Conservation (phyloP, 1,284 basidiomycete genomes). For the Trichosporon faecale region DNA sequence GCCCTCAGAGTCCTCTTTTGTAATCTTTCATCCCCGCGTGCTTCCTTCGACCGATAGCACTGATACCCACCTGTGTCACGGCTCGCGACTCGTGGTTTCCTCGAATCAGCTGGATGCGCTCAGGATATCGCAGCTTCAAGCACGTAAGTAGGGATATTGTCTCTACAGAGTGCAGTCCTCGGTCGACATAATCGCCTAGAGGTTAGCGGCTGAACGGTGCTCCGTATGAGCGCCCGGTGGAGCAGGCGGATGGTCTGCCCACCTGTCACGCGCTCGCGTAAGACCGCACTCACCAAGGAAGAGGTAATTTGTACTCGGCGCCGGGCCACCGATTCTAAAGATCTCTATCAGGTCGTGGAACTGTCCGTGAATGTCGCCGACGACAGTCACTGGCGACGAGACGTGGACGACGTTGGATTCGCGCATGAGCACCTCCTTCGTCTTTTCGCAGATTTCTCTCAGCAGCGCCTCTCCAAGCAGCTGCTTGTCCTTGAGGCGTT, state of each 20-base stretch:
- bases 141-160: slow-evolving; percentile 97
- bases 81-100: slow-evolving; percentile 98
- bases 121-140: slow-evolving; percentile 93
- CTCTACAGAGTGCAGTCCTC: slow-evolving; percentile 95
- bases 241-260: background rate
- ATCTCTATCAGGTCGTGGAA: slow-evolving; percentile 99
- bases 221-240: slow-evolving; percentile 10
- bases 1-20: slow-evolving; percentile 50
- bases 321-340: slow-evolving; percentile 95
- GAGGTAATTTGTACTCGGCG: slow-evolving; percentile 94
- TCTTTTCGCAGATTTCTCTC: slow-evolving; percentile 96
- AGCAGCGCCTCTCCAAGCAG: slow-evolving; percentile 86
- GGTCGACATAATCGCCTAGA: slow-evolving; percentile 94
- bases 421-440: slow-evolving; percentile 96
- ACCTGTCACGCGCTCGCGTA: background rate
- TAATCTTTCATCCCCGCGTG: slow-evolving; percentile 27
- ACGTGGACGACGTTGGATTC: slow-evolving; percentile 99
- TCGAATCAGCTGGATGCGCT: slow-evolving; percentile 92
- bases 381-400: slow-evolving; percentile 95
- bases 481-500: slow-evolving; percentile 84
- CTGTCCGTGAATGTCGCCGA: slow-evolving; percentile 97
- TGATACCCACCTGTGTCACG: slow-evolving; percentile 78
- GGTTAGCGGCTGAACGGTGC: slow-evolving; percentile 7
- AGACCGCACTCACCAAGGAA: slow-evolving; percentile 70
- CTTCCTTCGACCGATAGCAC: background rate